Evolutionary conservation across 352 stramenopile genomes (phyloP), one percentile per base, ranked within the genome.

Genomic region (Globisporangium ultimum): DNA sequence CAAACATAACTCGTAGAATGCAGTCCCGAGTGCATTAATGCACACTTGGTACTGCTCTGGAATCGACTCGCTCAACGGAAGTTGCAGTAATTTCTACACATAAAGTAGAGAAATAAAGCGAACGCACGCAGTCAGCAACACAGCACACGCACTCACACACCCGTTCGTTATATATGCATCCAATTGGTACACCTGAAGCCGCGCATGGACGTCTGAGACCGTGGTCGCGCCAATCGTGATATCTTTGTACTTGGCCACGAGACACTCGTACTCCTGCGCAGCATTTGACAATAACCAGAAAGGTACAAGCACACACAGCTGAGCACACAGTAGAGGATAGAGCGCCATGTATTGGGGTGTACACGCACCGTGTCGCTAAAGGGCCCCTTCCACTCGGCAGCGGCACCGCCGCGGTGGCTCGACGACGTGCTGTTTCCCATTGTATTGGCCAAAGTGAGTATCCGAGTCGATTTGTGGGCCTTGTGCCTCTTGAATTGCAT

Each of bases 281-380:
- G 2, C 40, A 10, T 45, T 36, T 7, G 12, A 34, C 8, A 28
- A 20, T 1, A 24, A 49, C 18, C 24, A 20, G 21, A 28, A 5
- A 36, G 1, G 20, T 41, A 8, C 1, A 18, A n/a, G 15, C 13
- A 17, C 24, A 43, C 14, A 38, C 13, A 43, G 5, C 28, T 24
- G 38, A 14, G 15, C n/a, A 15, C 18, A n/a, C 17, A 13, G 6
- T 6, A 53, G 18, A 32, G 18, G 13, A 1, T 10, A 64, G 11
- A 24, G 32, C 32, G 1, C 34, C 48, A 50, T 40, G 24, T 5
- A 5, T 28, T 17, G 43, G 24, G 45, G 47, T 8, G 5, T 24
- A 24, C 0, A 14, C 32, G 11, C 15, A 90, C 84, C 50, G 84
- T 64, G 55, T 94, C 84, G 56, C 84, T 92, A 58, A 94, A 94